phyloP scores from a whole-genome alignment of 2,329 filamentous ascomycete species.

The Neoarthrinium moseri region DNA sequence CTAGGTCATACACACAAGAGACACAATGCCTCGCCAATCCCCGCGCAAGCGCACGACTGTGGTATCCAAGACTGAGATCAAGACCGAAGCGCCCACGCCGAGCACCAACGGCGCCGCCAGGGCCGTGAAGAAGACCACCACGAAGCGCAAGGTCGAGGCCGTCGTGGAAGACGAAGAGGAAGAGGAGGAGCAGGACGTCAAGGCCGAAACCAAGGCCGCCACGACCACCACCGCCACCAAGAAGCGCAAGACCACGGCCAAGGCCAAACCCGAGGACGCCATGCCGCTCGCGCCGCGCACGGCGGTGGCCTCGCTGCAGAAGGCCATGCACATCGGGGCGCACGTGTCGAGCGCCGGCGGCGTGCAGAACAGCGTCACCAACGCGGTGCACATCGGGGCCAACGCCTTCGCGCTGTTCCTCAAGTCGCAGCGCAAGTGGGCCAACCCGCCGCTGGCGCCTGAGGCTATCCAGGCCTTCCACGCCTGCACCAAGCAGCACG shows the following conservation, averaged over 20 bases:
- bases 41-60: conserved; percentile 8
- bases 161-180: conserved; percentile 16
- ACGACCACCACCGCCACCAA: conserved; percentile 27
- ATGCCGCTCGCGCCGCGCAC: conserved; percentile 72
- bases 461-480: conserved; percentile 70
- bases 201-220: conserved; percentile 16
- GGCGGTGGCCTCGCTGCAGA: conserved; percentile 58
- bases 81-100: conserved; percentile 1
- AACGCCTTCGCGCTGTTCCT: conserved; percentile 95
- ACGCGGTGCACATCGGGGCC: conserved; percentile 77
- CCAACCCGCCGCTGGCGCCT: conserved; percentile 71
- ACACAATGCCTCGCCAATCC: conserved; percentile 10
- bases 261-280: conserved; percentile 36
- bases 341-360: conserved; percentile 90
- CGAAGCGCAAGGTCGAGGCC: conserved; percentile 30
- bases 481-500: conserved; percentile 63
- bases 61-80: neutral
- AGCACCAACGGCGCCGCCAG: conserved; percentile 12
- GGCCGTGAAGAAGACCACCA: conserved; percentile 7
- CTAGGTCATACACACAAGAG: too few relatives aligned
- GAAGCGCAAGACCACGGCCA: conserved; percentile 41
- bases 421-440: conserved; percentile 96
- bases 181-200: conserved; percentile 13
- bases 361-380: conserved; percentile 83
- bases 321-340: conserved; percentile 79